A percentile compares a stretch with the other conserved stretches of the same genome.
These are phyloP conservation scores for Malbranchea zuffiana DNA, from an alignment of 2,329 filamentous ascomycete genomes.

Conservation along the genomic window DNA sequence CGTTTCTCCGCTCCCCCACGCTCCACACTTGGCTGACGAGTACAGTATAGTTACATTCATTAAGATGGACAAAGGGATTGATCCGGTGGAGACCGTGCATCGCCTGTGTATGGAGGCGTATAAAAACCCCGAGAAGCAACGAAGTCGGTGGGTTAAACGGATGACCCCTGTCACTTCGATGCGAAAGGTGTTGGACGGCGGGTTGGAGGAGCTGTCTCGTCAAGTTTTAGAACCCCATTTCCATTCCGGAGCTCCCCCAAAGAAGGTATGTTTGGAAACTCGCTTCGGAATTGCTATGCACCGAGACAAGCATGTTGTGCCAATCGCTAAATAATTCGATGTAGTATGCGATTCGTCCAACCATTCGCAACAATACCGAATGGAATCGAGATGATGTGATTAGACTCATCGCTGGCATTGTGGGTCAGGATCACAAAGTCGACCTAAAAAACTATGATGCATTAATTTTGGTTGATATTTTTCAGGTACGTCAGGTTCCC, in stretches of 20 bases:
- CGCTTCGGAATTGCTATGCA: neutral
- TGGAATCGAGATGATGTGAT: constrained; percentile 49
- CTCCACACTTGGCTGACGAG: constrained; percentile 18
- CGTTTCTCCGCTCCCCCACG: constrained; percentile 5
- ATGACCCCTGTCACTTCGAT: constrained; percentile 49
- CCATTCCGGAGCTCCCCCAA: constrained; percentile 40
- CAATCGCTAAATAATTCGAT: constrained; percentile 3
- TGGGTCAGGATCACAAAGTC: constrained; percentile 49
- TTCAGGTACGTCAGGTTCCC: constrained; percentile 41
- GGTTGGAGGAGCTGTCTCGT: constrained; percentile 46
- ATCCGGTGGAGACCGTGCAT: constrained; percentile 51
- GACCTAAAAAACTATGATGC: constrained; percentile 51
- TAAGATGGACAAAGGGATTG: constrained; percentile 45
- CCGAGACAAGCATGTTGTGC: neutral
- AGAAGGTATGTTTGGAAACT: constrained; percentile 37
- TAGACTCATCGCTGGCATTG: constrained; percentile 46
- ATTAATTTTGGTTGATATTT: constrained; percentile 51
- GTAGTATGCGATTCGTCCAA: constrained; percentile 53
- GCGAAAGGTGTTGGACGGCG: constrained; percentile 47
- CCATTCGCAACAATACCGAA: constrained; percentile 48
- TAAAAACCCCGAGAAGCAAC: constrained; percentile 40
- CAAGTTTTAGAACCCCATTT: constrained; percentile 51
- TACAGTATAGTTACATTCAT: constrained; percentile 45
- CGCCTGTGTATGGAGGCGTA: constrained; percentile 48
- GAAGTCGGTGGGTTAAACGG: constrained; percentile 49